These are phyloP conservation scores for Brassica balearica DNA, from an alignment of 441 rosid genomes.

Conservation along the genomic window DNA sequence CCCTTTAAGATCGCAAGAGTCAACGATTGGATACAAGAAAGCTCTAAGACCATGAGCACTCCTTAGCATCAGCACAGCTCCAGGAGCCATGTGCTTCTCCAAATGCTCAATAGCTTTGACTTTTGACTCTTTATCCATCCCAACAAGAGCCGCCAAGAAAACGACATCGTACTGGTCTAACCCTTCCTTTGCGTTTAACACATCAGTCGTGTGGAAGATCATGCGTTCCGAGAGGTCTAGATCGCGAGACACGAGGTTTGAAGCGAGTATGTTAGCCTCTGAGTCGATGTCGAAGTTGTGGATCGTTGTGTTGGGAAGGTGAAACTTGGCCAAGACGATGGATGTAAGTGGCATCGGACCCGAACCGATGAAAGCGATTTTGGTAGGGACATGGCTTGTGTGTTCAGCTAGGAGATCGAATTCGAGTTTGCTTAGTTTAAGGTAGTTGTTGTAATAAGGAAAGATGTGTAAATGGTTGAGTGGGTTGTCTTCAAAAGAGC, in stretches of 20 bases:
- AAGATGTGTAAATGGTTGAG: slow-evolving; percentile 49
- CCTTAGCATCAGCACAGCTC: slow-evolving; percentile 50
- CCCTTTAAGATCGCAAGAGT: slow-evolving; percentile 69
- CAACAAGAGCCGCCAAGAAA: slow-evolving; percentile 64
- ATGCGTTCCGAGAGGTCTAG: slow-evolving; percentile 53
- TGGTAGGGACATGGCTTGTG: slow-evolving; percentile 39
- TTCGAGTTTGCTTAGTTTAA: slow-evolving; percentile 57
- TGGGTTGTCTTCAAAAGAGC: slow-evolving; percentile 46
- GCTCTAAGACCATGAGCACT: slow-evolving; percentile 87
- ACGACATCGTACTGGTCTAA: slow-evolving; percentile 52
- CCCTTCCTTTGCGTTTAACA: slow-evolving; percentile 49
- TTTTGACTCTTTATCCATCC: slow-evolving; percentile 52
- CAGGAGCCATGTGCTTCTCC: slow-evolving; percentile 45
- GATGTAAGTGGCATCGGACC: slow-evolving; percentile 65
- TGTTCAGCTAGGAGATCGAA: slow-evolving; percentile 43
- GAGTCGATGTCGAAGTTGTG: slow-evolving; percentile 60
- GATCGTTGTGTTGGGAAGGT: slow-evolving; percentile 47
- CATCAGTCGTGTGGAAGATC: slow-evolving; percentile 52
- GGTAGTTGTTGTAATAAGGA: slow-evolving; percentile 57
- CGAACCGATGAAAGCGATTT: slow-evolving; percentile 58
- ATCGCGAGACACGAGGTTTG: slow-evolving; percentile 48
- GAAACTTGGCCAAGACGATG: slow-evolving; percentile 51
- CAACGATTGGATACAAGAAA: slow-evolving; percentile 78
- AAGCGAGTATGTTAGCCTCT: slow-evolving; percentile 47
- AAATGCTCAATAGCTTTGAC: slow-evolving; percentile 45